phyloP scores from a whole-genome alignment of 352 stramenopile species.

The Phytophthora hibernalis region DNA sequence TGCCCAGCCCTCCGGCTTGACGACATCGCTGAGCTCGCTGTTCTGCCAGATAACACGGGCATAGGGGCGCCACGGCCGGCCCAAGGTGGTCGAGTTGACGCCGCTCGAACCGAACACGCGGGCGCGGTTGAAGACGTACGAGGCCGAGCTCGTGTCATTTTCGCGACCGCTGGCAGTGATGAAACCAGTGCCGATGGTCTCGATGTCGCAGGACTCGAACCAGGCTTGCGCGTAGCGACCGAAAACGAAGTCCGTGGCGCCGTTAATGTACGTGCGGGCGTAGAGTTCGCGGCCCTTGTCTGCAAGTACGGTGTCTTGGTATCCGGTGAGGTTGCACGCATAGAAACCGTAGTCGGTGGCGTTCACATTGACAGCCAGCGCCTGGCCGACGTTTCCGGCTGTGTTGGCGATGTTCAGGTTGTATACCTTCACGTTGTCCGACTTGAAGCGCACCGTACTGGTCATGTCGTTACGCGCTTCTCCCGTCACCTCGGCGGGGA shows the following conservation, averaged over 20 bases:
- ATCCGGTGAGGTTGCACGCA: conserved; percentile 29
- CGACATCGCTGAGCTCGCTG: conserved; percentile 27
- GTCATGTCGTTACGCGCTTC: conserved; percentile 34
- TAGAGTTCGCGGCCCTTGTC: conserved; percentile 35
- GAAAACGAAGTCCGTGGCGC: conserved; percentile 35
- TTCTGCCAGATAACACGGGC: conserved; percentile 32
- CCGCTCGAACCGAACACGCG: conserved; percentile 29
- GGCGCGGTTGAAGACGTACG: conserved; percentile 33
- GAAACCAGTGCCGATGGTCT: conserved; percentile 32
- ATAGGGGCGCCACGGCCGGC: conserved; percentile 28
- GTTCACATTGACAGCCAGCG: conserved; percentile 34
- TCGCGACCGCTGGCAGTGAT: conserved; percentile 37
- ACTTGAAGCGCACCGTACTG: conserved; percentile 31
- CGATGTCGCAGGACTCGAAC: conserved; percentile 39
- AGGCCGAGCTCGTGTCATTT: conserved; percentile 15
- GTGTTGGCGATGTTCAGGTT: conserved; percentile 42
- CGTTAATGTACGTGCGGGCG: conserved; percentile 33
- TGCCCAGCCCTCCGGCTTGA: conserved; percentile 31
- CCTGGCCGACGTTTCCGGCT: conserved; percentile 30
- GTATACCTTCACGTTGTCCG: conserved; percentile 42
- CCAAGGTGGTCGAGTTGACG: conserved; percentile 22
- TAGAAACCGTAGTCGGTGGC: conserved; percentile 40
- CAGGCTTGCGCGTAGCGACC: conserved; percentile 25
- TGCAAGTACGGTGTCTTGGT: conserved; percentile 32
- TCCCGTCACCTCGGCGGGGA: conserved; percentile 27